Evolutionary conservation across 805 yeast species (phyloP).

Genomic region (Blastobotrys robertii): DNA sequence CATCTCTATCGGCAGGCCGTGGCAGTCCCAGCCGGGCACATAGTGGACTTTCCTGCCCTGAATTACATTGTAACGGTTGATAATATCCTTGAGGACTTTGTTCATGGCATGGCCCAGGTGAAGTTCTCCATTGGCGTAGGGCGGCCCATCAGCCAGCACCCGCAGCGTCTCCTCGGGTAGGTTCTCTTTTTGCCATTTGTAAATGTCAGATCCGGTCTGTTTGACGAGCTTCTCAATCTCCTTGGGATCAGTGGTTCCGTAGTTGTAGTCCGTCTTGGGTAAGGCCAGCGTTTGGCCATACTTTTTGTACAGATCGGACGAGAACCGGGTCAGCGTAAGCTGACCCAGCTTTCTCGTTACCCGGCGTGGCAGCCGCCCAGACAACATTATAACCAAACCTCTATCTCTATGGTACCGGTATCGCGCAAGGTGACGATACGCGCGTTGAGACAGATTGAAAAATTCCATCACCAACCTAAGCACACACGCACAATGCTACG

Average conservation of each 20-base stretch:
- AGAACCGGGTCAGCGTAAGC: too few relatives aligned
- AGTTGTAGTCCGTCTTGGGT: conserved; percentile 13
- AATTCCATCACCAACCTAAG: too few relatives aligned
- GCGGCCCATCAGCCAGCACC: conserved; percentile 93
- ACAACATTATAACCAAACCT: too few relatives aligned
- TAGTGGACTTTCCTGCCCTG: conserved; percentile 57
- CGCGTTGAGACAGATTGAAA: too few relatives aligned
- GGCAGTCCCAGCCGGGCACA: conserved; percentile 98
- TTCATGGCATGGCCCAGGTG: conserved; percentile 91
- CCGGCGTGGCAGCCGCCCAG: too few relatives aligned
- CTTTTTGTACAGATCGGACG: conserved; percentile 7
- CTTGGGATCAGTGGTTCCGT: conserved; percentile 7
- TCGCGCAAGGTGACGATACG: too few relatives aligned
- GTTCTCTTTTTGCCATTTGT: conserved; percentile 46
- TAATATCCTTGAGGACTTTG: conserved; percentile 79
- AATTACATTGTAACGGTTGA: conserved; percentile 59
- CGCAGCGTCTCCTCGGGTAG: conserved; percentile 30
- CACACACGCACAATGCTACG: too few relatives aligned
- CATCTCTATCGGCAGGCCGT: conserved; percentile 92
- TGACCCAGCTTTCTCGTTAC: too few relatives aligned
- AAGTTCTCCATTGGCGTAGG: conserved; percentile 91
- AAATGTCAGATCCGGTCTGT: conserved; percentile 36
- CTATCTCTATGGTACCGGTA: too few relatives aligned
- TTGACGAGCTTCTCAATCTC: conserved; percentile 5
- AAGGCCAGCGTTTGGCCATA: conserved; percentile 13